Evolutionary conservation across 179 eudicot species (phyloP).

Genomic region (Amaranthus tricolor): DNA sequence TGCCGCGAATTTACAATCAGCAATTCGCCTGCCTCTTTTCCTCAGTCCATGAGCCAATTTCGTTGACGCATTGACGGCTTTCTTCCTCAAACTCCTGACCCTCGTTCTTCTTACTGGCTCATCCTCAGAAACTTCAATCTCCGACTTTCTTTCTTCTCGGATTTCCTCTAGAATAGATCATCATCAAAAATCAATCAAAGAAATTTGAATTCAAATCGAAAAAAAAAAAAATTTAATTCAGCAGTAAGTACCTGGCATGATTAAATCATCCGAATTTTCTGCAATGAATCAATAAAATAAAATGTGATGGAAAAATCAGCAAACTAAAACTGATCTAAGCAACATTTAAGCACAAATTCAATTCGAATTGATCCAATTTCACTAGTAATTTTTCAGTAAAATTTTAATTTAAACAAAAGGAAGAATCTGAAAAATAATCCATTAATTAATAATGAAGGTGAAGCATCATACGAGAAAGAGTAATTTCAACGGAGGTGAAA

Average conservation of each 20-base stretch:
- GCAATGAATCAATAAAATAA: slow-evolving; percentile 2
- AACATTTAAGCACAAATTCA: slow-evolving; percentile 29
- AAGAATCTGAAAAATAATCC: not conserved
- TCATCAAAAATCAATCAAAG: not conserved
- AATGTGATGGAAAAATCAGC: not conserved
- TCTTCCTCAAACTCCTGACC: slow-evolving; percentile 78
- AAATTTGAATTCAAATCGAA: too few species aligned
- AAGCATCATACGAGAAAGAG: not conserved
- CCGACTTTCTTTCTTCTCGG: slow-evolving; percentile 66
- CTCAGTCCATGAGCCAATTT: slow-evolving; percentile 56
- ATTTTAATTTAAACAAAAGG: not conserved
- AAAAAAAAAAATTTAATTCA: too few species aligned
- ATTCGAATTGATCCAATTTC: slow-evolving; percentile 15
- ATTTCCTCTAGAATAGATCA: slow-evolving; percentile 30
- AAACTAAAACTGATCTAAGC: slow-evolving; percentile 23
- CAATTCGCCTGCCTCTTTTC: slow-evolving; percentile 60
- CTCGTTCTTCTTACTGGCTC: slow-evolving; percentile 64
- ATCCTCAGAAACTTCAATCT: slow-evolving; percentile 66
- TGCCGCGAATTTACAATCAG: slow-evolving; percentile 65
- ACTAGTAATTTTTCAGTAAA: not conserved
- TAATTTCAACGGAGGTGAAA: slow-evolving; percentile 8
- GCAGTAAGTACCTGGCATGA: slow-evolving; percentile 35
- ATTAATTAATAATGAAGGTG: not conserved
- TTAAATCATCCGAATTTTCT: slow-evolving; percentile 19
- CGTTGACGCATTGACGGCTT: slow-evolving; percentile 71